These are phyloP conservation scores for Casuarina glauca DNA, from an alignment of 306 rosid species.

Conservation along the genomic window DNA sequence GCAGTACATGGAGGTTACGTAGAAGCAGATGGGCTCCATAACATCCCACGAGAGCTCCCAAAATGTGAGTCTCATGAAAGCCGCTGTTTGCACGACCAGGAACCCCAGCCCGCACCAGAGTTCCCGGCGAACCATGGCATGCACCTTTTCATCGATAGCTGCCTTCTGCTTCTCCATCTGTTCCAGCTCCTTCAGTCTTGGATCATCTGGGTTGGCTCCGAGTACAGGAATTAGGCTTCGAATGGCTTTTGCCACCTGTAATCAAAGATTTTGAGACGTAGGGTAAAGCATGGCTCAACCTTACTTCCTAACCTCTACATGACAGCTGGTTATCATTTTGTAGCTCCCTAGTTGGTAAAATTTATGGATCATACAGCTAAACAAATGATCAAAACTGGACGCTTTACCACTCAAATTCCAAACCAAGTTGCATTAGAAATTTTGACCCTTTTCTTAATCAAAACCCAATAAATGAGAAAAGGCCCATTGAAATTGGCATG, in stretches of 20 bases:
- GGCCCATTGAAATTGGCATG: neutral
- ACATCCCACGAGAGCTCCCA: constrained; percentile 96
- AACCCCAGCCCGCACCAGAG: constrained; percentile 63
- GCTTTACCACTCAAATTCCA: neutral
- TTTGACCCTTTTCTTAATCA: neutral
- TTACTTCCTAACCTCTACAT: constrained; percentile 3
- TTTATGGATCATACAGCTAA: too few species aligned
- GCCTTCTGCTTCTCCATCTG: constrained; percentile 58
- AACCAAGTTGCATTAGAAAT: constrained; percentile 6
- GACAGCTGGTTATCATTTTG: neutral
- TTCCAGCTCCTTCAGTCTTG: constrained; percentile 47
- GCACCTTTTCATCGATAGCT: constrained; percentile 48
- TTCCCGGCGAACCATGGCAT: constrained; percentile 58
- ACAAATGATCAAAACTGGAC: neutral
- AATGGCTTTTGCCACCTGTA: constrained; percentile 57
- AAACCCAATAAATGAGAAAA: neutral
- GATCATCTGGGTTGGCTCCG: constrained; percentile 34
- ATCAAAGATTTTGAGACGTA: constrained; percentile 44
- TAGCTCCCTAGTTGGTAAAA: neutral
- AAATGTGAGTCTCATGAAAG: constrained; percentile 79
- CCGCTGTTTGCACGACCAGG: constrained; percentile 54
- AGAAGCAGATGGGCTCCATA: constrained; percentile 90
- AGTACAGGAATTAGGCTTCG: constrained; percentile 33
- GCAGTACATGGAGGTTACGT: constrained; percentile 64
- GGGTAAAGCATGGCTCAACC: constrained; percentile 43